Evolutionary conservation across 2,329 filamentous ascomycete species (phyloP).

Genomic region (Gaeumannomyces sp.): DNA sequence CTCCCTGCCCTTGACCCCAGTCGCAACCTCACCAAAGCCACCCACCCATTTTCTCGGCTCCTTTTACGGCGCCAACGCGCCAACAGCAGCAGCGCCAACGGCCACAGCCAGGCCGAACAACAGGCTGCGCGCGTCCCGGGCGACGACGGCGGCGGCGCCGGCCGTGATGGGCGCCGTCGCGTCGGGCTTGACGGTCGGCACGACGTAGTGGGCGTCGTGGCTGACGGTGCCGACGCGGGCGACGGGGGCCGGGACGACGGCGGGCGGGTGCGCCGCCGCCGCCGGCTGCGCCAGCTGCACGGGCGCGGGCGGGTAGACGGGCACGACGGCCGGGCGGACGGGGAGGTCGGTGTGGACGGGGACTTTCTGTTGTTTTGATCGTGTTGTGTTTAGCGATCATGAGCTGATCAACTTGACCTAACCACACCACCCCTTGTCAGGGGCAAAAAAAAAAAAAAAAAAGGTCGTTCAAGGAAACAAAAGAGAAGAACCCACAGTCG

Average conservation of each 20-base stretch:
- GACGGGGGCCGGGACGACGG: conserved; percentile 3
- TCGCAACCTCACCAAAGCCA: too few relatives aligned
- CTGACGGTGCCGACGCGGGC: conserved; percentile 15
- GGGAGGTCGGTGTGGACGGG: background rate
- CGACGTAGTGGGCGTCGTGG: conserved; percentile 1
- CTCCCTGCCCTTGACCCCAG: too few relatives aligned
- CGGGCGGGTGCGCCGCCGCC: conserved; percentile 6
- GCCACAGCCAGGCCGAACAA: conserved; percentile 10
- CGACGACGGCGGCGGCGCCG: conserved; percentile 17
- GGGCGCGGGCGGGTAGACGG: background rate
- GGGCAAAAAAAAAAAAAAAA: too few relatives aligned
- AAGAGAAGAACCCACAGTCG: background rate
- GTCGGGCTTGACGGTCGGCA: too few relatives aligned
- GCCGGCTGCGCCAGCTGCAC: background rate
- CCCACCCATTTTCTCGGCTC: too few relatives aligned
- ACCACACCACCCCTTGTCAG: too few relatives aligned
- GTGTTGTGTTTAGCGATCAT: too few relatives aligned
- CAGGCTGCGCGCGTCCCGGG: conserved; percentile 11
- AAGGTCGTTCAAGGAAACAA: too few relatives aligned
- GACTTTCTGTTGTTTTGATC: conserved; percentile 12
- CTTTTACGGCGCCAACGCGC: conserved; percentile 9
- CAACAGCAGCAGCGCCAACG: conserved; percentile 10
- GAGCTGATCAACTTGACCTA: too few relatives aligned
- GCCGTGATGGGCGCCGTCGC: conserved; percentile 19
- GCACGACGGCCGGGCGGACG: conserved; percentile 5